Percentiles rank a stretch among this genome's conserved stretches.
Evolutionary conservation across 768 basidiomycete species (phyloP).

Genomic region (Phlebiopsis flavidoalba): DNA sequence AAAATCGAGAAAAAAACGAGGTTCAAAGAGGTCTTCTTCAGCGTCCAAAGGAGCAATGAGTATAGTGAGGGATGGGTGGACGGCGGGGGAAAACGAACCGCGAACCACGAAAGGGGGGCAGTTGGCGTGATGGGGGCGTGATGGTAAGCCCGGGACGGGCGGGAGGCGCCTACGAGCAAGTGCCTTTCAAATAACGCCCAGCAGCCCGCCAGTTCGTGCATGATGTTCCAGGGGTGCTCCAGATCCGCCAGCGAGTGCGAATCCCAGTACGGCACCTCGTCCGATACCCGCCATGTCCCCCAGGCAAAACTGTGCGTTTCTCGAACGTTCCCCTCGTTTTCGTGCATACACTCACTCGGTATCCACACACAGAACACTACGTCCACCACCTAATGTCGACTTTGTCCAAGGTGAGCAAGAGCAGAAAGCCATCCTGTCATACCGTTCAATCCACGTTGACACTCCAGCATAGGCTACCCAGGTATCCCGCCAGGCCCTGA

Average conservation of each 20-base stretch:
- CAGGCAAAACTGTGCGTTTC: not conserved
- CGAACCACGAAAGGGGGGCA: not conserved
- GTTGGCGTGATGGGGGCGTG: not conserved
- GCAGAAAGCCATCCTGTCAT: not conserved
- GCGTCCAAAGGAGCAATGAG: not conserved
- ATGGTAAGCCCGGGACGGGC: not conserved
- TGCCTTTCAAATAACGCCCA: constrained; percentile 3
- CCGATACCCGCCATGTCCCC: constrained; percentile 2
- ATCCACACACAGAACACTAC: constrained; percentile 53
- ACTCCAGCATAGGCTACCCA: constrained; percentile 58
- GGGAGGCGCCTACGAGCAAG: not conserved
- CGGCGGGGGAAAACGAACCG: not conserved
- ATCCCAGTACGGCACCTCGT: not conserved
- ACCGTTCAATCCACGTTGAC: not conserved
- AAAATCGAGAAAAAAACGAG: not conserved
- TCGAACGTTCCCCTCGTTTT: not conserved
- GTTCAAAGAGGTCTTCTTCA: not conserved
- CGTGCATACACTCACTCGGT: not conserved
- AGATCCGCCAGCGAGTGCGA: not conserved
- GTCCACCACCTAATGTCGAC: constrained; percentile 85
- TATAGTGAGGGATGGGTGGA: not conserved
- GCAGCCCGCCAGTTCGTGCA: not conserved
- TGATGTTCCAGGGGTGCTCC: not conserved
- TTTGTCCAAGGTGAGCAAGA: constrained; percentile 67
- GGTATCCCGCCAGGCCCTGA: constrained; percentile 82